These are phyloP conservation scores for Amphicarpaea edgeworthii DNA, from an alignment of 306 rosid species.

Conservation along the genomic window DNA sequence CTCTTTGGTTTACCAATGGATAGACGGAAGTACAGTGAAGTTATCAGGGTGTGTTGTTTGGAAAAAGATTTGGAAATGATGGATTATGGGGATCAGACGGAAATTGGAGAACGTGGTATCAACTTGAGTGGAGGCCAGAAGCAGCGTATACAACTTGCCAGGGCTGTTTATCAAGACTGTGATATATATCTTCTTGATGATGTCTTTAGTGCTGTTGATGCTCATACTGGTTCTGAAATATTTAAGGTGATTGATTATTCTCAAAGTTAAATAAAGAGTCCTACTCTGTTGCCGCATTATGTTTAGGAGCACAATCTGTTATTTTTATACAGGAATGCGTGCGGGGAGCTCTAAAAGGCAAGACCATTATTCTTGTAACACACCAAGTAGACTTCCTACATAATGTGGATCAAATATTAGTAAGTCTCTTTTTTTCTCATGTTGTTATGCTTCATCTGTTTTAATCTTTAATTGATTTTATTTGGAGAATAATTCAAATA, in stretches of 20 bases:
- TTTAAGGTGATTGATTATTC: conserved; percentile 65
- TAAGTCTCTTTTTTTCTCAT: conserved; percentile 37
- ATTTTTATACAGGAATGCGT: conserved; percentile 71
- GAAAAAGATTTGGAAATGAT: conserved; percentile 86
- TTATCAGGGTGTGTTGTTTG: conserved; percentile 70
- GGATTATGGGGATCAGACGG: conserved; percentile 85
- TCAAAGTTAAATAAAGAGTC: neutral
- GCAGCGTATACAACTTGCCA: conserved; percentile 88
- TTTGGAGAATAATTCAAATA: neutral
- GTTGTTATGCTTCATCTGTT: neutral
- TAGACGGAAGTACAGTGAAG: conserved; percentile 61
- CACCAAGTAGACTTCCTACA: conserved; percentile 93
- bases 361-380: conserved; percentile 79
- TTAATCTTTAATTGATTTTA: neutral
- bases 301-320: neutral
- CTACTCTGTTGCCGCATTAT: neutral
- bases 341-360: conserved; percentile 71
- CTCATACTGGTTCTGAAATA: conserved; percentile 84
- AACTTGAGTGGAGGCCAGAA: conserved; percentile 90
- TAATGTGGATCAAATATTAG: conserved; percentile 78
- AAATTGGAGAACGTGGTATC: conserved; percentile 94
- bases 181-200: conserved; percentile 89
- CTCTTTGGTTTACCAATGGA: conserved; percentile 75
- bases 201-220: conserved; percentile 89
- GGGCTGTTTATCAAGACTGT: conserved; percentile 85